Conservation (phyloP, 2,329 filamentous ascomycete species). For the Alternaria solani region DNA sequence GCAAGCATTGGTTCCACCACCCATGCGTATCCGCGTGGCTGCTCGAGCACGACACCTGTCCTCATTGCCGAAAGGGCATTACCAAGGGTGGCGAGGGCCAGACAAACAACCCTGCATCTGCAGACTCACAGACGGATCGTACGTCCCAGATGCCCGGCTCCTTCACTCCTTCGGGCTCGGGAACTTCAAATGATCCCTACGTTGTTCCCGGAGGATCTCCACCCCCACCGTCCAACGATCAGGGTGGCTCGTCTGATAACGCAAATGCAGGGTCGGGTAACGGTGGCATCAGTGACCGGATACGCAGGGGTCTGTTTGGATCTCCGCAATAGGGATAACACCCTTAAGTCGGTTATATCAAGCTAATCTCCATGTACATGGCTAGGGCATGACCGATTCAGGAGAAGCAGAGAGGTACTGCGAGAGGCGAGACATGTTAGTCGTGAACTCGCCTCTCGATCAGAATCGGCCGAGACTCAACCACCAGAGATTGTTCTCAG, state of each 20-base stretch:
- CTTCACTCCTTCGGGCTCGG: conserved; percentile 32
- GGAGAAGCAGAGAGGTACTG: conserved; percentile 5
- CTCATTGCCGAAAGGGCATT: conserved; percentile 73
- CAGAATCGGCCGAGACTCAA: not conserved
- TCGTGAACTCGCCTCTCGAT: not conserved
- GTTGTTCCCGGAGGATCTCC: conserved; percentile 23
- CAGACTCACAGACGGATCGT: conserved; percentile 9
- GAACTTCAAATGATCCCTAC: conserved; percentile 32
- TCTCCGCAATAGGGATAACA: conserved; percentile 23
- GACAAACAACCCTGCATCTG: conserved; percentile 18
- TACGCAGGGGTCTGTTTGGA: conserved; percentile 49
- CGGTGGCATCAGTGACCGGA: conserved; percentile 36
- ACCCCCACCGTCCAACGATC: conserved; percentile 10
- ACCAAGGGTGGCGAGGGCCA: conserved; percentile 45
- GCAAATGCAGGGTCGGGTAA: conserved; percentile 21
- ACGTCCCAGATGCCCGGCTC: conserved; percentile 41
- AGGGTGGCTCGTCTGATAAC: conserved; percentile 17
- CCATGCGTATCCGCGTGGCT: conserved; percentile 85
- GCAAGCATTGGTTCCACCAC: conserved; percentile 93
- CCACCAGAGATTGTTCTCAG: conserved; percentile 1
- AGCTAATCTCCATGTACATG: conserved; percentile 6
- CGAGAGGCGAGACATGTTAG: conserved; percentile 2
- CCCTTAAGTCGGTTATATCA: conserved; percentile 14
- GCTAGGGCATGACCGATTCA: conserved; percentile 9
- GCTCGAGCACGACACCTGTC: conserved; percentile 90